A percentile compares a stretch with the other conserved stretches of the same genome.
These are phyloP conservation scores for Penicillium sp. DNA, from an alignment of 2,329 filamentous ascomycete genomes.

Conservation along the genomic window DNA sequence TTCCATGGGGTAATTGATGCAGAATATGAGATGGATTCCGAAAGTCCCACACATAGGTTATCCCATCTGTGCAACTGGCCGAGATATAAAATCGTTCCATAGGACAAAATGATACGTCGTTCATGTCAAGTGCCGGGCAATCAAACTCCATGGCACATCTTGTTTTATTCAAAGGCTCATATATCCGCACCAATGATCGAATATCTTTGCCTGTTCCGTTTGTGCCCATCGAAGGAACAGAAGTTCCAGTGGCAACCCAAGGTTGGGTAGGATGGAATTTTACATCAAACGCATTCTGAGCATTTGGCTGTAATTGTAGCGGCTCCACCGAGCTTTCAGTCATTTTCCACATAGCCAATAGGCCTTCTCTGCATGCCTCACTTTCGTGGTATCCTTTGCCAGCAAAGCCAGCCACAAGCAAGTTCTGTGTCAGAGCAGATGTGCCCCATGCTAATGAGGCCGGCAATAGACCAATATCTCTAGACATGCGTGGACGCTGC, in stretches of 20 bases:
- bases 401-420: conserved; percentile 55
- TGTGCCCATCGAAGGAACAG: conserved; percentile 27
- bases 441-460: conserved; percentile 49
- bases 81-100: conserved; percentile 48
- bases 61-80: conserved; percentile 58
- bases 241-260: conserved; percentile 53
- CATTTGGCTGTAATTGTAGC: conserved; percentile 43
- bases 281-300: conserved; percentile 56
- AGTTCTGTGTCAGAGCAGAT: conserved; percentile 31
- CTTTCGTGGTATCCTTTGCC: conserved; percentile 31
- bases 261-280: conserved; percentile 52
- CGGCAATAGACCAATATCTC: conserved; percentile 36
- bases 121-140: conserved; percentile 59
- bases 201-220: conserved; percentile 31
- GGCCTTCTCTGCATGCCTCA: conserved; percentile 41
- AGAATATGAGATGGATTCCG: conserved; percentile 45
- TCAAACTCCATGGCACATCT: conserved; percentile 46
- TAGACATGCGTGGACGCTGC: conserved; percentile 20
- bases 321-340: conserved; percentile 30
- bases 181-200: conserved; percentile 52
- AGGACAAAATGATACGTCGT: conserved; percentile 54
- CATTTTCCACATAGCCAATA: conserved; percentile 54
- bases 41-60: conserved; percentile 59
- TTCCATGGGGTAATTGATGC: conserved; percentile 49
- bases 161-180: conserved; percentile 38